These are phyloP conservation scores for Geosmithia putterillii DNA, from an alignment of 2,329 filamentous ascomycete species.

Conservation along the genomic window DNA sequence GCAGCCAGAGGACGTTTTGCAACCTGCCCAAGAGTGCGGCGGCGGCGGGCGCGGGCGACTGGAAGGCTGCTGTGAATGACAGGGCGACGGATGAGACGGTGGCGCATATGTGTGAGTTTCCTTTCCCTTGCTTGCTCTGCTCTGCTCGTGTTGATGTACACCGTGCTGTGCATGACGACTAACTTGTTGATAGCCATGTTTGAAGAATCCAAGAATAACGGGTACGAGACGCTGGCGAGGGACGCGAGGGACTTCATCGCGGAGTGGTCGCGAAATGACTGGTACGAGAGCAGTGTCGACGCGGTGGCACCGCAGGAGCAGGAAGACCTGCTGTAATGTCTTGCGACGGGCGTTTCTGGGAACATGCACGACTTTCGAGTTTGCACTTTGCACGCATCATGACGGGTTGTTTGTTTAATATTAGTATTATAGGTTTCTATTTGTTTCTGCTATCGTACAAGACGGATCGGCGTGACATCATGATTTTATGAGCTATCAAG, in stretches of 20 bases:
- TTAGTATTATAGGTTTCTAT: not conserved
- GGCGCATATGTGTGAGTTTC: conserved; percentile 60
- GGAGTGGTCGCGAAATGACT: conserved; percentile 51
- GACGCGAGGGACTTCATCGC: conserved; percentile 53
- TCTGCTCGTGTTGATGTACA: not conserved
- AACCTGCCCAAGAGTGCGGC: conserved; percentile 55
- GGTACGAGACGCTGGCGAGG: conserved; percentile 54
- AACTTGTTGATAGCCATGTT: conserved; percentile 49
- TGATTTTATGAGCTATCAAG: not conserved
- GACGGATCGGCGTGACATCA: not conserved
- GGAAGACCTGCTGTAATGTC: not conserved
- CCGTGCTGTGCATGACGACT: conserved; percentile 4
- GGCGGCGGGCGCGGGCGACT: conserved; percentile 35
- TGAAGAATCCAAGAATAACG: conserved; percentile 57
- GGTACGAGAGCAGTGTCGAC: conserved; percentile 47
- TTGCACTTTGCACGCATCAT: not conserved
- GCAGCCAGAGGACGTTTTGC: conserved; percentile 76
- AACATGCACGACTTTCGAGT: no score
- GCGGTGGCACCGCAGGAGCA: no score
- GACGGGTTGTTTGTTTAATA: not conserved
- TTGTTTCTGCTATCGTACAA: not conserved
- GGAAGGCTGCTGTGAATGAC: conserved; percentile 67
- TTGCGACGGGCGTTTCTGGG: no score
- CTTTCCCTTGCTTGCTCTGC: not conserved
- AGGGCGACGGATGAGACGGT: conserved; percentile 64